These are phyloP conservation scores for Cicer bijugum DNA, from an alignment of 306 rosid genomes.

Conservation along the genomic window DNA sequence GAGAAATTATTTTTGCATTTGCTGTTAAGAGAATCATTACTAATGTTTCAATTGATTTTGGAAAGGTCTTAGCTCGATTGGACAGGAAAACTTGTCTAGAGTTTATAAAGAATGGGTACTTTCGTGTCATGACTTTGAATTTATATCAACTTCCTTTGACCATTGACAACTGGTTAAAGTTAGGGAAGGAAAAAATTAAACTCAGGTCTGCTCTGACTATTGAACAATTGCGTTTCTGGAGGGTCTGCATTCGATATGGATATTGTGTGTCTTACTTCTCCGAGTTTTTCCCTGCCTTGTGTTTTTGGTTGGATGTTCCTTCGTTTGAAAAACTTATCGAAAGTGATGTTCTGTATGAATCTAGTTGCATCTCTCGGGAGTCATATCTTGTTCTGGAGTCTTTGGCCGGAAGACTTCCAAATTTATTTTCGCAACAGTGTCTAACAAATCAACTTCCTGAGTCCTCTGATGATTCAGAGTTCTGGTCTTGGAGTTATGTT, in stretches of 20 bases:
- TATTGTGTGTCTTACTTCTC: conserved; percentile 74
- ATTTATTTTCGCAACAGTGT: conserved; percentile 62
- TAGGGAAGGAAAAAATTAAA: conserved; percentile 73
- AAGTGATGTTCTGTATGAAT: conserved; percentile 62
- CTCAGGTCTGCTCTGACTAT: conserved; percentile 76
- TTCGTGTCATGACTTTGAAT: conserved; percentile 76
- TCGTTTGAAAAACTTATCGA: conserved; percentile 63
- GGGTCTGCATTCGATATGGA: conserved; percentile 90
- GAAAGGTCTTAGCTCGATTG: conserved; percentile 74
- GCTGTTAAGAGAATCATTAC: conserved; percentile 40
- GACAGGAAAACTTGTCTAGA: conserved; percentile 63
- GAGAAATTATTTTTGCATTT: conserved; percentile 30
- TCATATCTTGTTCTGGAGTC: conserved; percentile 84
- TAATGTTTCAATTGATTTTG: conserved; percentile 48
- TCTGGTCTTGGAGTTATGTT: conserved; percentile 93
- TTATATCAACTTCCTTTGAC: conserved; percentile 69
- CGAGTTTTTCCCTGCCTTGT: conserved; percentile 74
- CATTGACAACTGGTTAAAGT: conserved; percentile 76
- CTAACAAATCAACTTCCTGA: conserved; percentile 48
- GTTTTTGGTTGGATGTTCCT: conserved; percentile 86
- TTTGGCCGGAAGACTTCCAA: conserved; percentile 81
- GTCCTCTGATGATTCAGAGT: conserved; percentile 55
- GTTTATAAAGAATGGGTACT: conserved; percentile 71
- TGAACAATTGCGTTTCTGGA: conserved; percentile 90
- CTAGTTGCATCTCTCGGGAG: conserved; percentile 71